These are phyloP conservation scores for Prunus dulcis DNA, from an alignment of 306 rosid genomes.

Conservation along the genomic window DNA sequence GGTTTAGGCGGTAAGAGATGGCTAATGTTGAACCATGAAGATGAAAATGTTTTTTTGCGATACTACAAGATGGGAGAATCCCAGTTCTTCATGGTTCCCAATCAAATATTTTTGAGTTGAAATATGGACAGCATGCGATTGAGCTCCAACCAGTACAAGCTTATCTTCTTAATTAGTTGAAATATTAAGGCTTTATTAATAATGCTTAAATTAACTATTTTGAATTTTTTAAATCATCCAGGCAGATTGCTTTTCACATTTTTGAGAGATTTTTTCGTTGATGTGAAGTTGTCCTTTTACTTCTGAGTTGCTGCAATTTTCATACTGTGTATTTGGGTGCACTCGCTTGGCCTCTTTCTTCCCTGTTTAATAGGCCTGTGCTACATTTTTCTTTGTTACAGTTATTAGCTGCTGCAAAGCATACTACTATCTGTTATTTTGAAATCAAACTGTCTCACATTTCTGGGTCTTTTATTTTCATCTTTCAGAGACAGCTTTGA, in stretches of 20 bases:
- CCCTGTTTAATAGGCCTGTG: background rate
- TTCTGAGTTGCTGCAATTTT: background rate
- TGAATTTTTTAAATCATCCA: background rate
- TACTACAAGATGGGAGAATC: background rate
- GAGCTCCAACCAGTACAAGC: background rate
- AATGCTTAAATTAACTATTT: background rate
- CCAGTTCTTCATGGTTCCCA: background rate
- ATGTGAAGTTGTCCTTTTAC: background rate
- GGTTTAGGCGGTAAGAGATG: background rate
- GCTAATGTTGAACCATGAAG: background rate
- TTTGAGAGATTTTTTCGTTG: background rate
- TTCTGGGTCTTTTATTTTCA: constrained; percentile 14
- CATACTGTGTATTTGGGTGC: background rate
- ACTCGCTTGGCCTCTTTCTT: background rate
- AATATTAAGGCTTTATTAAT: background rate
- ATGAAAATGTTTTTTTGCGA: background rate
- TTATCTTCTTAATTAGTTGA: background rate
- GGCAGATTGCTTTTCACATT: background rate
- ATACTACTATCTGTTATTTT: background rate
- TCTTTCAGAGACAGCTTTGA: constrained; percentile 81
- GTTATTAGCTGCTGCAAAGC: background rate
- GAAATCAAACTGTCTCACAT: constrained; percentile 1
- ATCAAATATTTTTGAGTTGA: background rate
- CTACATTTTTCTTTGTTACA: background rate
- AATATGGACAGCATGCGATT: background rate